Evolutionary conservation across 2,329 filamentous ascomycete species (phyloP).

Genomic region (Paecilomyces dactylethromorphus): DNA sequence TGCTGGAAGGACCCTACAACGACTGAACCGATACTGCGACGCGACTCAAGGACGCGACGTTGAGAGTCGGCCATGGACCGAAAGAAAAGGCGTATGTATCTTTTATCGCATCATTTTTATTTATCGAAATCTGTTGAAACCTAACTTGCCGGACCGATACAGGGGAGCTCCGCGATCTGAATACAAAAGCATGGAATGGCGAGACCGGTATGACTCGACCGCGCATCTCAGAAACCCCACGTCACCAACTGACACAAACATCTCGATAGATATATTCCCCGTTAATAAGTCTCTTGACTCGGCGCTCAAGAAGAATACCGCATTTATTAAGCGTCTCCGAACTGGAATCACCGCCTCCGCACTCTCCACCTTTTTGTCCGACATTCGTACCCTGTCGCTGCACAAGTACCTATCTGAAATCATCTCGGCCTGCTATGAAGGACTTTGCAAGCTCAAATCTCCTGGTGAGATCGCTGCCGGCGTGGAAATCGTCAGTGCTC

Average conservation of each 20-base stretch:
- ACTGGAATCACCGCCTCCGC: slow-evolving; percentile 78
- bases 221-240: slow-evolving; percentile 4
- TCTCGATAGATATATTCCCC: slow-evolving; percentile 62
- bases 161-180: slow-evolving; percentile 89
- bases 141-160: slow-evolving; percentile 8
- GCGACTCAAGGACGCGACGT: slow-evolving; percentile 8
- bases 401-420: slow-evolving; percentile 98
- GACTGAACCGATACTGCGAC: slow-evolving; percentile 16
- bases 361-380: slow-evolving; percentile 76
- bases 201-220: slow-evolving; percentile 61
- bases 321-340: slow-evolving; percentile 92
- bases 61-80: slow-evolving; percentile 38
- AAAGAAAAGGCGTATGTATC: slow-evolving; percentile 41
- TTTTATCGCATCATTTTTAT: neutral
- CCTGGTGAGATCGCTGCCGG: slow-evolving; percentile 87
- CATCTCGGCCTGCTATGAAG: slow-evolving; percentile 91
- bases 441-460: slow-evolving; percentile 82
- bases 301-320: slow-evolving; percentile 95
- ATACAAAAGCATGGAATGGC: slow-evolving; percentile 80
- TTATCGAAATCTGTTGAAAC: slow-evolving; percentile 3
- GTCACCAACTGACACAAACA: slow-evolving; percentile 13
- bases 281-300: slow-evolving; percentile 81
- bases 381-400: slow-evolving; percentile 82
- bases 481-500: slow-evolving; percentile 87
- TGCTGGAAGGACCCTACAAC: slow-evolving; percentile 28